These are phyloP conservation scores for Bruguiera gymnorhiza DNA, from an alignment of 345 rosid genomes.

Conservation along the genomic window DNA sequence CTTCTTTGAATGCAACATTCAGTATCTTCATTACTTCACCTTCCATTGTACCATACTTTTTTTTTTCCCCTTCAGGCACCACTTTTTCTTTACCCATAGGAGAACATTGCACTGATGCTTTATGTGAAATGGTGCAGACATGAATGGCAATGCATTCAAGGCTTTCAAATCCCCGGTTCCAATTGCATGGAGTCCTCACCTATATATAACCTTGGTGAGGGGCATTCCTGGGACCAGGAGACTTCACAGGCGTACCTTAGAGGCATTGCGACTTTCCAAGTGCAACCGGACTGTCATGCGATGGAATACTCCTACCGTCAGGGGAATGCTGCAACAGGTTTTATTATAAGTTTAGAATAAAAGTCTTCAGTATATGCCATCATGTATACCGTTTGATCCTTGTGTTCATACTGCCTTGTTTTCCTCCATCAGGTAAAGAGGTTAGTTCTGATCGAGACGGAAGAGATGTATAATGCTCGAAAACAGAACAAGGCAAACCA, in stretches of 20 bases:
- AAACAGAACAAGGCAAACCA: conserved; percentile 54
- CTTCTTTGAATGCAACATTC: too few relatives aligned
- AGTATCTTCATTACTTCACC: too few relatives aligned
- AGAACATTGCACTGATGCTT: conserved; percentile 5
- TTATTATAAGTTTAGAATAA: background rate
- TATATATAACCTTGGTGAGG: conserved; percentile 70
- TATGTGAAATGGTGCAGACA: conserved; percentile 13
- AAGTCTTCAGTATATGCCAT: background rate
- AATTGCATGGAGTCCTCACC: conserved; percentile 56
- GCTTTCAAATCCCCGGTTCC: conserved; percentile 70
- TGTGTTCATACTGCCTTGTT: background rate
- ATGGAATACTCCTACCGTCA: conserved; percentile 56
- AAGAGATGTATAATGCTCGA: conserved; percentile 77
- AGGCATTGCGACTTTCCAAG: conserved; percentile 65
- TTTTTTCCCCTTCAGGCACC: background rate
- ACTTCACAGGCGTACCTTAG: conserved; percentile 76
- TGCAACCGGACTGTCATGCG: conserved; percentile 71
- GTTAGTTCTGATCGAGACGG: conserved; percentile 70
- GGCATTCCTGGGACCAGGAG: conserved; percentile 84
- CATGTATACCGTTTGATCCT: background rate
- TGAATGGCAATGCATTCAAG: conserved; percentile 63
- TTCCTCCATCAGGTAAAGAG: conserved; percentile 53
- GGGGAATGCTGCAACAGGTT: conserved; percentile 84
- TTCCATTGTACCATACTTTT: too few relatives aligned
- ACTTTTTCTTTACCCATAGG: background rate